phyloP scores from a whole-genome alignment of 257 asterid genomes.

The Fraxinus anomala region DNA sequence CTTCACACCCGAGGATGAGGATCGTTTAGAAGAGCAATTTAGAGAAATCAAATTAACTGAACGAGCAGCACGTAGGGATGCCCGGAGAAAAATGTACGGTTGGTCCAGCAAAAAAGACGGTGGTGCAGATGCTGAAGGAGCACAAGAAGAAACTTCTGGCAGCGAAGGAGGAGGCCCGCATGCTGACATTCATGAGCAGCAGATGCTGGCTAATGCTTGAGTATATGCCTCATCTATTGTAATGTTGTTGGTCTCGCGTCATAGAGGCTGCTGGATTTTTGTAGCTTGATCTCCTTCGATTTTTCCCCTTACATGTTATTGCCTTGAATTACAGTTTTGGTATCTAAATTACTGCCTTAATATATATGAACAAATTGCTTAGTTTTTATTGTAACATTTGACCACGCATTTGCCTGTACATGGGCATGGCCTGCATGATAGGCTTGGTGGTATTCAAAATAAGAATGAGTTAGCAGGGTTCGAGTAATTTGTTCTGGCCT shows the following conservation, averaged over 20 bases:
- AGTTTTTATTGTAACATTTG: background rate
- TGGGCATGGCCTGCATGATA: background rate
- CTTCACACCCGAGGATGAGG: constrained; percentile 81
- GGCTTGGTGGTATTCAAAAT: background rate
- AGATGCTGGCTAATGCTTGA: constrained; percentile 68
- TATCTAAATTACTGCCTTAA: background rate
- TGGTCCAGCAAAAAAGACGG: constrained; percentile 55
- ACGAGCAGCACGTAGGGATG: constrained; percentile 63
- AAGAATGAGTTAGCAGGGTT: background rate
- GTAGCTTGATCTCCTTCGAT: background rate
- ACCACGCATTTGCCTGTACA: background rate
- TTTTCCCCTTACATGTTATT: background rate
- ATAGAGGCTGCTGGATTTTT: background rate
- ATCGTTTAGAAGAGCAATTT: constrained; percentile 59
- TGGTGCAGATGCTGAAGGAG: constrained; percentile 34
- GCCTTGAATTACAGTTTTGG: constrained; percentile 6
- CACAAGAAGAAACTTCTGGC: constrained; percentile 25
- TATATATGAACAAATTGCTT: background rate
- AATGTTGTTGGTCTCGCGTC: constrained; percentile 2
- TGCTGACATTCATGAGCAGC: constrained; percentile 52
- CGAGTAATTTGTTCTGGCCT: background rate
- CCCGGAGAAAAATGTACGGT: constrained; percentile 69
- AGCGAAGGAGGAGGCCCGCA: constrained; percentile 32
- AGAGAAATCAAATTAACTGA: constrained; percentile 55
- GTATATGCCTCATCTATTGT: background rate